Evolutionary conservation across 75 land plant genomes (phyloP), one percentile per base, ranked within the genome.

Genomic region (Pinus tabuliformis): DNA sequence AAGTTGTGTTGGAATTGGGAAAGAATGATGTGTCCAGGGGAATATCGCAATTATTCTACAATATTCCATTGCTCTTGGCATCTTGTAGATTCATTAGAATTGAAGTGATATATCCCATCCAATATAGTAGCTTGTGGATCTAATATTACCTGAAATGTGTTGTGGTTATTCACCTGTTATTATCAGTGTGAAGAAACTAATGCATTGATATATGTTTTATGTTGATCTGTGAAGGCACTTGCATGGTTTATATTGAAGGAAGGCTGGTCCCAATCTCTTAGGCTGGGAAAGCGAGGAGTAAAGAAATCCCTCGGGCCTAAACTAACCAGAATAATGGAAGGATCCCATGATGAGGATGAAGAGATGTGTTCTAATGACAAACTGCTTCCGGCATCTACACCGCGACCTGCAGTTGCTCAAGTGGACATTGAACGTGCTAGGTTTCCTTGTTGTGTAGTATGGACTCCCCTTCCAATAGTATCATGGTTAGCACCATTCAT

Each of bases 381-480:
- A 39, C n/a, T 11, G 7, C 42, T 68, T 37, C 52, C 20, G 8
- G 72, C 36, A 39, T 37, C 72, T 45, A 9, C n/a, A 8, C 21
- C 49, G 7, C 54, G 54, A 49, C 12, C 11, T 49, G 81, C 61
- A 45, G 60, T 73, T 39, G 36, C 78, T 16, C 78, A 61, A n/a
- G 81, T 89, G 61, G 92, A 93, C 78, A 83, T 90, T 26, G 52
- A 73, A 59, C 81, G 78, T 63, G 85, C 85, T 17, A 77, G 87
- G 68, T 93, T 91, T 70, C 99, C 99, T 18, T 86, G 75, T 77
- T 96, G 97, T 81, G 82, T 96, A 58, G 99, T 96, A 33, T 96
- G 99, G 99, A 83, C 94, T n/a, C 99, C 99, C 16, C 87, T 96
- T 37, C 99, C 99, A 56, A 80, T 93, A 14, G 78, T 96, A 16